Evolutionary conservation across 2,329 filamentous ascomycete species (phyloP).

Genomic region (Monosporascus sp.): DNA sequence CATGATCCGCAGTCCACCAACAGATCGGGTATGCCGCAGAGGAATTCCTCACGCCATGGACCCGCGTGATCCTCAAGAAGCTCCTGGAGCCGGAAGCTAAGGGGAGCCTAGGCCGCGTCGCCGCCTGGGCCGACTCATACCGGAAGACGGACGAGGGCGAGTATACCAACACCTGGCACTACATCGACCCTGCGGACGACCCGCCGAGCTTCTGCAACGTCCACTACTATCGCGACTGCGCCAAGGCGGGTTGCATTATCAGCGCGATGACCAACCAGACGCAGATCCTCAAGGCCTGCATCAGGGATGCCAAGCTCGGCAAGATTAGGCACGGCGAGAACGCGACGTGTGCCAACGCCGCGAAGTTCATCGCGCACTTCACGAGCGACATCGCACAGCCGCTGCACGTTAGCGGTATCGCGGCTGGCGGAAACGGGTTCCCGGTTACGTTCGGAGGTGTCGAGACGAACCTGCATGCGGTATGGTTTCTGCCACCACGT

Average conservation of each 20-base stretch:
- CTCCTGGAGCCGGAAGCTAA: slow-evolving; percentile 27
- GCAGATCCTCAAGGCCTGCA: slow-evolving; percentile 15
- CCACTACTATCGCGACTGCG: slow-evolving; percentile 33
- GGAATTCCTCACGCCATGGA: slow-evolving; percentile 13
- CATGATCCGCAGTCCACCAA: slow-evolving; percentile 11
- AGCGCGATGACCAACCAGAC: slow-evolving; percentile 22
- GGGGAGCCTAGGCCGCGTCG: slow-evolving; percentile 31
- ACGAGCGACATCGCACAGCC: slow-evolving; percentile 42
- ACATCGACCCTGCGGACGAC: slow-evolving; percentile 36
- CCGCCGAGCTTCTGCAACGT: slow-evolving; percentile 33
- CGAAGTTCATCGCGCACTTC: slow-evolving; percentile 35
- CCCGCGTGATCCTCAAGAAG: slow-evolving; percentile 22
- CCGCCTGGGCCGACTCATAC: slow-evolving; percentile 36
- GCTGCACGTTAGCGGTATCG: slow-evolving; percentile 35
- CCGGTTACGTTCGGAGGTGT: slow-evolving; percentile 37
- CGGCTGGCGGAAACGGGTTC: slow-evolving; percentile 44
- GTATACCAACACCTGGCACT: slow-evolving; percentile 34
- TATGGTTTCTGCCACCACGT: slow-evolving; percentile 12
- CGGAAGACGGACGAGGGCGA: slow-evolving; percentile 30
- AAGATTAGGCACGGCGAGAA: slow-evolving; percentile 11
- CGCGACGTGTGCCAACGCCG: slow-evolving; percentile 19
- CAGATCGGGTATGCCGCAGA: slow-evolving; percentile 17
- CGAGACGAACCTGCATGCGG: slow-evolving; percentile 42
- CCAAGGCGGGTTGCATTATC: slow-evolving; percentile 23
- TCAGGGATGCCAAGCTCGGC: slow-evolving; percentile 10